Base-by-base conservation (phyloP, 2,329 filamentous ascomycete species). In the Trichoderma pleuroti region DNA sequence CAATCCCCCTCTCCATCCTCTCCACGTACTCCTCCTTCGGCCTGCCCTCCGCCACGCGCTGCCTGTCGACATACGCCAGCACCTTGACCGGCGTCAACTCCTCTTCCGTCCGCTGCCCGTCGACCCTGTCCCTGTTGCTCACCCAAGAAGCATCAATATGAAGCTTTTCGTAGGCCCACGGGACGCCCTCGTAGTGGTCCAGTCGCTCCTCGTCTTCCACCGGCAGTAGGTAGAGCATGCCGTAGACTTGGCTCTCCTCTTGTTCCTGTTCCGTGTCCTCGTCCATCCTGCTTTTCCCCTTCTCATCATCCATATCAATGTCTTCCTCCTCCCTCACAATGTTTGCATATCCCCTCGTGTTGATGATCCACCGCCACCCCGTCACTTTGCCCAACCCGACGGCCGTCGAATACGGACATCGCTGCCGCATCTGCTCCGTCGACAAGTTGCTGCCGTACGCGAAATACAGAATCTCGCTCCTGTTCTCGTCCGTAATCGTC, bases 371-470 rank as follows among this genome's bases (percentile, higher is more conserved):
- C 57, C 78, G 81, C 83, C 88, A 91, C 52, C 82, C 81, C 1
- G 78, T 76, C 4, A 93, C 83, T 24, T 85, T 80, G 4, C 84
- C 91, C 64, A 91, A 81, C 56, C 88, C 88, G 8, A 88, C 77
- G 67, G 87, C 87, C 14, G 77, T 80, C 2, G 88, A 87, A 16
- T 76, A 78, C 68, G 88, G 90, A 76, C 91, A 93, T 66, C 90
- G 88, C 59, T 77, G 74, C 5, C 75, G 75, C 91, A 93, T 93
- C 79, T 92, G 90, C 32, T 84, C 79, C 1, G 85, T 84, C 78
- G 89, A 91, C 71, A 93, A 85, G 78, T 93, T 93, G 77, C 86
- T 90, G 73, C 91, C 91, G 79, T 91, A 93, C 75, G 87, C 91
- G 77, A 93, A 92, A 82, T 92, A 92, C 73, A 88, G 78, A 64